Conservation (phyloP, 108 stramenopile genomes). For the Pelagomonas calceolata region DNA sequence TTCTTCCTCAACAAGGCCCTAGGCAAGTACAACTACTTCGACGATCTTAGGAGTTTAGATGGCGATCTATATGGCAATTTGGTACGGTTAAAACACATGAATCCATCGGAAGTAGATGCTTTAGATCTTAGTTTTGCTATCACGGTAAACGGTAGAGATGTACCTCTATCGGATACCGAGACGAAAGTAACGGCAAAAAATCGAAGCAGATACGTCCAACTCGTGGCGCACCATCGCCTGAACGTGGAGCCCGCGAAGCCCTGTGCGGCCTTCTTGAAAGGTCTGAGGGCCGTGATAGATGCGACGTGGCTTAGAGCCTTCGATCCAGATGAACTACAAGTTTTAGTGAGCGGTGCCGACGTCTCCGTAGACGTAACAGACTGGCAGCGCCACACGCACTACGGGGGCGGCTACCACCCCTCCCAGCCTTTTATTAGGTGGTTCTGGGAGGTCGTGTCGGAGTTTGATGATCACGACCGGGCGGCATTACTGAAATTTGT, state of each 20-base stretch:
- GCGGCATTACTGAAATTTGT: slow-evolving; percentile 81
- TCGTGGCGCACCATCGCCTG: slow-evolving; percentile 77
- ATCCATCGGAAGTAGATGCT: slow-evolving; percentile 45
- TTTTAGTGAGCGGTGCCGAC: slow-evolving; percentile 86
- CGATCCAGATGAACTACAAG: slow-evolving; percentile 83
- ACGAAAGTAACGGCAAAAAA: slow-evolving; percentile 73
- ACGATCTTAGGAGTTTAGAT: slow-evolving; percentile 90
- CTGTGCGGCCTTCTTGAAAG: slow-evolving; percentile 77
- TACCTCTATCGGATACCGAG: slow-evolving; percentile 58
- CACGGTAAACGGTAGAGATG: slow-evolving; percentile 18
- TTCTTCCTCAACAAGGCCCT: slow-evolving; percentile 48
- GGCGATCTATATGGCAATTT: slow-evolving; percentile 73
- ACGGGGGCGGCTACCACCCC: slow-evolving; percentile 87
- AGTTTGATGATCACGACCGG: slow-evolving; percentile 72
- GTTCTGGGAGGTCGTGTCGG: slow-evolving; percentile 71
- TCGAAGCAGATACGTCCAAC: slow-evolving; percentile 78
- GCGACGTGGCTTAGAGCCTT: slow-evolving; percentile 87
- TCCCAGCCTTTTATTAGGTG: slow-evolving; percentile 77
- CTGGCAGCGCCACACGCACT: slow-evolving; percentile 59
- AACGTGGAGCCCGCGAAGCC: slow-evolving; percentile 67
- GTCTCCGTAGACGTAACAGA: slow-evolving; percentile 74
- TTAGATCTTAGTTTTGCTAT: slow-evolving; percentile 74
- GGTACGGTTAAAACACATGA: slow-evolving; percentile 55
- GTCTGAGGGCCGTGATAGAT: slow-evolving; percentile 89
- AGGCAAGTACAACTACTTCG: slow-evolving; percentile 70